Evolutionary conservation across 2,329 filamentous ascomycete species (phyloP).

Genomic region (Raffaelea deltoideospora): DNA sequence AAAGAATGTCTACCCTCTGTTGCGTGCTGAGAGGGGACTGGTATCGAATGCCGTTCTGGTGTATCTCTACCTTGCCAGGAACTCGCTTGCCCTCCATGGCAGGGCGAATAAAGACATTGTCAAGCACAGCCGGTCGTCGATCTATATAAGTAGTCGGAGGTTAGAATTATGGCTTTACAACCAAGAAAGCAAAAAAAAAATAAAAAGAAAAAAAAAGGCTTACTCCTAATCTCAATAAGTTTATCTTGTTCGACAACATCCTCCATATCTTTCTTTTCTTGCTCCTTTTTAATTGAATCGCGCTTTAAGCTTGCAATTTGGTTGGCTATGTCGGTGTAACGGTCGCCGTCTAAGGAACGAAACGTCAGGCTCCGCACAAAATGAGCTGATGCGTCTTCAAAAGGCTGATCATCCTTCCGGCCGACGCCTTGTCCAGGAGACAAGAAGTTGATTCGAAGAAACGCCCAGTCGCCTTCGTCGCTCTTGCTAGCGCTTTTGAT

Average conservation of each 20-base stretch:
- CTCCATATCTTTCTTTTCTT: conserved; percentile 99
- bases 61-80: conserved; percentile 89
- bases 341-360: conserved; percentile 73
- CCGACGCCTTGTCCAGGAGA: conserved; percentile 95
- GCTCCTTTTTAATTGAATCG: conserved; percentile 77
- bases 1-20: conserved; percentile 81
- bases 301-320: conserved; percentile 96
- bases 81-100: conserved; percentile 95
- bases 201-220: conserved; percentile 19
- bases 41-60: conserved; percentile 97
- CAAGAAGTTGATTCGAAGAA: conserved; percentile 90
- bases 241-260: conserved; percentile 99
- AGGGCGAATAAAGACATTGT: conserved; percentile 90
- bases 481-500: conserved; percentile 99
- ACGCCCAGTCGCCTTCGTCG: conserved; percentile 86
- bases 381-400: conserved; percentile 89
- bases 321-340: conserved; percentile 79
- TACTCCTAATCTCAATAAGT: conserved; percentile 83
- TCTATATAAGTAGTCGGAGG: too few species aligned
- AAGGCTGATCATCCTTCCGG: conserved; percentile 91
- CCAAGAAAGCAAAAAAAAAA: not conserved
- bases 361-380: conserved; percentile 94
- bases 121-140: conserved; percentile 75
- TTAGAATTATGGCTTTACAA: conserved; percentile 19
- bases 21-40: conserved; percentile 65